phyloP scores from a whole-genome alignment of 73 alveolate species.

The Breviolum minutum region DNA sequence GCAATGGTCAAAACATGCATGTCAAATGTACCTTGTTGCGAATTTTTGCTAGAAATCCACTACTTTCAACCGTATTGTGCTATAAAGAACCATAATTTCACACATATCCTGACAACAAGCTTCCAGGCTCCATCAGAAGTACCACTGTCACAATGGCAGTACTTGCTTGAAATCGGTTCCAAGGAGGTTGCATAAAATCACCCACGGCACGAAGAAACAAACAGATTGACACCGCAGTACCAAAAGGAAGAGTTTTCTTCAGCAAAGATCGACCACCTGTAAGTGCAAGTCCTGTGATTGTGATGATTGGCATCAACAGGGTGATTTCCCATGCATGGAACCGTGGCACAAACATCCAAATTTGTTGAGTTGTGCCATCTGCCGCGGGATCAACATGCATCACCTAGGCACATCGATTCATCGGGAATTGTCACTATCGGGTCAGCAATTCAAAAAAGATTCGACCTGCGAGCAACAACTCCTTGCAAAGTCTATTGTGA shows the following conservation, averaged over 20 bases:
- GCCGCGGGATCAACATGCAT: no score
- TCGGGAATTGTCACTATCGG: no score
- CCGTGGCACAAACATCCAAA: background rate
- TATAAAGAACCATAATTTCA: no score
- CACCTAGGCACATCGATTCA: no score
- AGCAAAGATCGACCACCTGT: constrained; percentile 15
- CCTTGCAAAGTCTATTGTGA: no score
- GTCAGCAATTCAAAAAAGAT: no score
- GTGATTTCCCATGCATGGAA: background rate
- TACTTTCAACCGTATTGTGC: no score
- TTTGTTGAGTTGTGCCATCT: no score
- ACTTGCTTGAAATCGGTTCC: constrained; percentile 61
- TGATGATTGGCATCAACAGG: constrained; percentile 11
- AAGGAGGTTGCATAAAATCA: constrained; percentile 13
- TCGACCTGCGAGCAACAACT: no score
- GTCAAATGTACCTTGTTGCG: background rate
- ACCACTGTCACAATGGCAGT: constrained; percentile 58
- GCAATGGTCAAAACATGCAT: background rate
- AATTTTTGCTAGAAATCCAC: background rate
- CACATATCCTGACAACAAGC: background rate
- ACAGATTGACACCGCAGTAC: constrained; percentile 68
- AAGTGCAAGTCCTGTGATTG: background rate
- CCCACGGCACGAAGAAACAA: constrained; percentile 38
- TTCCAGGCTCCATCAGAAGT: constrained; percentile 63
- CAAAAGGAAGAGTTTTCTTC: constrained; percentile 66